phyloP scores from a whole-genome alignment of 192 early-diverging fungal species.

The Allomyces macrogynus region DNA sequence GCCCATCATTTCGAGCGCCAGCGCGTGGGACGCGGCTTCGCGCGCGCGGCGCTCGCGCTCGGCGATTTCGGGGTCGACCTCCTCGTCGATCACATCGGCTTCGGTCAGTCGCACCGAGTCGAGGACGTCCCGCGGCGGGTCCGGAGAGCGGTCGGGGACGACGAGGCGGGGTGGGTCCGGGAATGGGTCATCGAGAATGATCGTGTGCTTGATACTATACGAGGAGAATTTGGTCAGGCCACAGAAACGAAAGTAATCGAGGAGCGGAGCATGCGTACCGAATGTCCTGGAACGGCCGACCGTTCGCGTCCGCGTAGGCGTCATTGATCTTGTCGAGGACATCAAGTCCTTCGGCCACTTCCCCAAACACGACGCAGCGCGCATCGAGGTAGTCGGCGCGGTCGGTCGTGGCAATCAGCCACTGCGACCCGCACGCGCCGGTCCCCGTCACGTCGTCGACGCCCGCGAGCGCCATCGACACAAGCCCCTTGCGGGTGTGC shows the following conservation, averaged over 20 bases:
- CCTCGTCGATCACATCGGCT: slow-evolving; percentile 44
- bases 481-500: background rate
- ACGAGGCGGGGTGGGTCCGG: slow-evolving; percentile 49
- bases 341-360: slow-evolving; percentile 76
- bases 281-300: slow-evolving; percentile 65
- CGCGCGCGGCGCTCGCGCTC: slow-evolving; percentile 39
- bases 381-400: slow-evolving; percentile 63
- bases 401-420: slow-evolving; percentile 60
- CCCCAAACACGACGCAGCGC: slow-evolving; percentile 67
- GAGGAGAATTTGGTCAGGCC: too few relatives aligned
- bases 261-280: slow-evolving; percentile 11
- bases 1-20: slow-evolving; percentile 96
- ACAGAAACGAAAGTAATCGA: background rate
- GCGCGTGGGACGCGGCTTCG: slow-evolving; percentile 63
- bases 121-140: slow-evolving; percentile 51
- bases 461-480: background rate
- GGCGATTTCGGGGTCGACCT: slow-evolving; percentile 35
- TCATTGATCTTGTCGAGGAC: slow-evolving; percentile 58
- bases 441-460: background rate
- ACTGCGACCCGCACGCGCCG: slow-evolving; percentile 48
- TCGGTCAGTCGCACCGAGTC: slow-evolving; percentile 55
- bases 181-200: slow-evolving; percentile 84
- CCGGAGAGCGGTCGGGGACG: slow-evolving; percentile 48
- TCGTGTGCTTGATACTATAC: slow-evolving; percentile 61
- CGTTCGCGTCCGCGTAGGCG: slow-evolving; percentile 42